Evolutionary conservation across 2,329 filamentous ascomycete genomes (phyloP), one percentile per base, ranked within the genome.

Genomic region (Leptographium galeiforme): DNA sequence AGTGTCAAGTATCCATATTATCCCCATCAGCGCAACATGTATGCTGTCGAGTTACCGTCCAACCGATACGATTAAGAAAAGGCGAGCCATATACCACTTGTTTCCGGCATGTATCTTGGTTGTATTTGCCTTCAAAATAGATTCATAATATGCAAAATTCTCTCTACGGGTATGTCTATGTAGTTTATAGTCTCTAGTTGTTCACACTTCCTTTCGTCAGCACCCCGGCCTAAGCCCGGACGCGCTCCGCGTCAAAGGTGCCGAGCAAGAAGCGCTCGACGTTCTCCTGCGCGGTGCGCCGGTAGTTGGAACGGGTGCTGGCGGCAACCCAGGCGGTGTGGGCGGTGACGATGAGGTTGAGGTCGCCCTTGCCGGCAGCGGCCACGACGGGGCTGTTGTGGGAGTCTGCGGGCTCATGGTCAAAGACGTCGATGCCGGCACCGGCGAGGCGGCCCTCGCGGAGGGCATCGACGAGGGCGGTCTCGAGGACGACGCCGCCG

Each of bases 401-500:
- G 2, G 52, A 47, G 12, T 51, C 60, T 1, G 63, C 66, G 1
- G 66, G 67, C 58, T 69, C 67, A 41, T 63, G 61, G 18, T 63
- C 64, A 54, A 64, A 63, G 3, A 69, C 66, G 50, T 70, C 67
- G 8, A 67, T 52, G 1, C 65, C 67, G 1, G 64, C 64, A 10
- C 66, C 66, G 8, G 62, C 60, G 0, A 69, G 61, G 36, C 61
- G 62, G 16, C 61, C 61, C 5, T 49, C 51, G n/a, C 65, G 59
- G 51, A 70, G 58, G 5, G 67, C 66, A 2, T 62, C 57, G 1
- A 68, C 57, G 46, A 69, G 53, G 2, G 65, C 66, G 16, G 61
- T 58, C 55, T 70, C 67, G 53, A 65, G 60, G 4, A 70, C 62
- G 10, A 67, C 56, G 18, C 61, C 59, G 16, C 67, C 67, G 18